Evolutionary conservation across 176 grass and related monocot genomes (phyloP).

Genomic region (Juncus effusus): DNA sequence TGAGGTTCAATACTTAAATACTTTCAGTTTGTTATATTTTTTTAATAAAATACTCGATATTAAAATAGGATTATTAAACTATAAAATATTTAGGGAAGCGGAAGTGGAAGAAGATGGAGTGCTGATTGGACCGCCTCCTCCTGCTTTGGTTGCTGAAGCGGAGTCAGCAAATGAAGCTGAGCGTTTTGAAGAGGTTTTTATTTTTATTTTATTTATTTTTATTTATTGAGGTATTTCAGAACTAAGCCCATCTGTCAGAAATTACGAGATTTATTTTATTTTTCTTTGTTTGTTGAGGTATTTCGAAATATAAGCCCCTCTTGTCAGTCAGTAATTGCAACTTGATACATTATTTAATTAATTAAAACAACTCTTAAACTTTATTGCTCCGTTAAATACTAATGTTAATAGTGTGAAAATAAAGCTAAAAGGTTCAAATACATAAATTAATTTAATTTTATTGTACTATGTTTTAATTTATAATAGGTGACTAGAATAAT

Average conservation of each 20-base stretch:
- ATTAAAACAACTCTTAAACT: too few relatives aligned
- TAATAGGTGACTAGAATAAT: slow-evolving; percentile 83
- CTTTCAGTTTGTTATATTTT: background rate
- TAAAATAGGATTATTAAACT: slow-evolving; percentile 10
- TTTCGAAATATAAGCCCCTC: too few relatives aligned
- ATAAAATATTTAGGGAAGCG: slow-evolving; percentile 52
- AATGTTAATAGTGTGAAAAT: too few relatives aligned
- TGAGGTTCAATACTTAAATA: slow-evolving; percentile 36
- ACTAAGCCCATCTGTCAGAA: too few relatives aligned
- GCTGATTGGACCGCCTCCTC: slow-evolving; percentile 90
- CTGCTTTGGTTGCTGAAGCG: slow-evolving; percentile 82
- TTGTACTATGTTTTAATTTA: slow-evolving; percentile 3
- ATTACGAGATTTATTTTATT: too few relatives aligned
- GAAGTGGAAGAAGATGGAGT: slow-evolving; percentile 68
- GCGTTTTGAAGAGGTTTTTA: slow-evolving; percentile 87
- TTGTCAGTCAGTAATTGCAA: too few relatives aligned
- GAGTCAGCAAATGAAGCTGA: slow-evolving; percentile 99
- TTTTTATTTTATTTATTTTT: slow-evolving; percentile 4
- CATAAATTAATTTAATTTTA: too few relatives aligned
- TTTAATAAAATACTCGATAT: background rate
- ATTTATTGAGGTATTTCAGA: background rate
- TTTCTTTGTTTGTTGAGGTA: too few relatives aligned
- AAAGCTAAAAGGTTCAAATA: too few relatives aligned
- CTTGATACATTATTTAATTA: too few relatives aligned
- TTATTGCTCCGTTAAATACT: too few relatives aligned